Percentiles rank a stretch among this genome's conserved stretches.
phyloP scores from a whole-genome alignment of 1,284 basidiomycete species.

The Mycena citricolor region DNA sequence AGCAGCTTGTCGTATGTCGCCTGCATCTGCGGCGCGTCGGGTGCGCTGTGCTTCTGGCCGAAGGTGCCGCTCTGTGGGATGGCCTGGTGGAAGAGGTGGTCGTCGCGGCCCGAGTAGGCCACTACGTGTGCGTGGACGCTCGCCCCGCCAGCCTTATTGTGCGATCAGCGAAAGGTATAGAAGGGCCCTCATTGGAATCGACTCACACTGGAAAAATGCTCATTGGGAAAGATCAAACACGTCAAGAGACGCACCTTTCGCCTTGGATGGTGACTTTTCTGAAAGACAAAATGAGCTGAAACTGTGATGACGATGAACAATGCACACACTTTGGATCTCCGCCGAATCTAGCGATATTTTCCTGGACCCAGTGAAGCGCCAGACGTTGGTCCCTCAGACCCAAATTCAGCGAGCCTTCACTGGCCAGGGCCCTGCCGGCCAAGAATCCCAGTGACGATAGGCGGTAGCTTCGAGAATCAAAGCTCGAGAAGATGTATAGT shows the following conservation, averaged over 20 bases:
- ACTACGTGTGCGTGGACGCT: constrained; percentile 6
- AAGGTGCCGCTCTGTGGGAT: constrained; percentile 9
- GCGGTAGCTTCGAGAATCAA: constrained; percentile 12
- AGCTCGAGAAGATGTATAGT: not conserved
- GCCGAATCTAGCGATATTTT: constrained; percentile 10
- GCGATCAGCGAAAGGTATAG: not conserved
- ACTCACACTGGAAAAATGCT: constrained; percentile 1
- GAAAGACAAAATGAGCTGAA: no score
- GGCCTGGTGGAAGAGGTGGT: constrained; percentile 9
- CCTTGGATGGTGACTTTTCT: constrained; percentile 9
- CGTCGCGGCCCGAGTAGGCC: constrained; percentile 11
- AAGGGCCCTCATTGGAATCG: not conserved
- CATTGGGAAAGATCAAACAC: not conserved
- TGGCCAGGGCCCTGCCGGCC: constrained; percentile 3
- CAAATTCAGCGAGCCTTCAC: constrained; percentile 11
- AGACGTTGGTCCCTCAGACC: constrained; percentile 11
- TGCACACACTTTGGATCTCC: constrained; percentile 1
- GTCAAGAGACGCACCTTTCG: constrained; percentile 7
- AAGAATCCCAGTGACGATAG: constrained; percentile 11
- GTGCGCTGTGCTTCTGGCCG: not conserved
- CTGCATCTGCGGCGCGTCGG: constrained; percentile 1
- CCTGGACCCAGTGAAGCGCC: constrained; percentile 13
- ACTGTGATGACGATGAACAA: no score
- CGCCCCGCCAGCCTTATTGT: constrained; percentile 13
- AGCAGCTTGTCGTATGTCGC: constrained; percentile 7